Percentiles rank a stretch among this genome's conserved stretches.
Evolutionary conservation across 2,329 filamentous ascomycete genomes (phyloP).

Genomic region (Ampelomyces quisqualis): DNA sequence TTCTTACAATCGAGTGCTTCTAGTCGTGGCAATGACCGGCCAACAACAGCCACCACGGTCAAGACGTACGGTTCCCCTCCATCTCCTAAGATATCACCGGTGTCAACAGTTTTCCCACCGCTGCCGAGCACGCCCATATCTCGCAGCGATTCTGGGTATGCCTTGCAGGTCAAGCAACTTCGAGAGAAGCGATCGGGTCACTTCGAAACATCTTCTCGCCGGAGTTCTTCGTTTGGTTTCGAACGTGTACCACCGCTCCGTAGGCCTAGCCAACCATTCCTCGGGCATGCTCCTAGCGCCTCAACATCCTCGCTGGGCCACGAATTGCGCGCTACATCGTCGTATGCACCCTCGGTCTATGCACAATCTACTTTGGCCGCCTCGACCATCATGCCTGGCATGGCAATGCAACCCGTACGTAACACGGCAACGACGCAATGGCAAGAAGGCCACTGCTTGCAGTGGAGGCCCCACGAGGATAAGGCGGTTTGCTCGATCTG

Average conservation of each 20-base stretch:
- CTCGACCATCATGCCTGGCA: slow-evolving; percentile 82
- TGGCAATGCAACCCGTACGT: slow-evolving; percentile 74
- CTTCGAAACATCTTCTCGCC: slow-evolving; percentile 60
- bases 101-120: slow-evolving; percentile 74
- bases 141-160: slow-evolving; percentile 87
- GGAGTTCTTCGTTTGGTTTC: slow-evolving; percentile 62
- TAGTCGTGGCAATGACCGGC: slow-evolving; percentile 65
- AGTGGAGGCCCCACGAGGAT: slow-evolving; percentile 62
- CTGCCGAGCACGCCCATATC: slow-evolving; percentile 78
- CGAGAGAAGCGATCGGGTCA: slow-evolving; percentile 93
- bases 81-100: slow-evolving; percentile 67
- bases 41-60: slow-evolving; percentile 52
- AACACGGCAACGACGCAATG: slow-evolving; percentile 79
- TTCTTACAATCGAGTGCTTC: slow-evolving; percentile 76
- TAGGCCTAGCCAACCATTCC: slow-evolving; percentile 66
- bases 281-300: slow-evolving; percentile 61
- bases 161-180: slow-evolving; percentile 72
- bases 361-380: slow-evolving; percentile 83
- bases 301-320: slow-evolving; percentile 66
- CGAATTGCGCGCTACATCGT: slow-evolving; percentile 52
- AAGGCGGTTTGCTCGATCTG: slow-evolving; percentile 69
- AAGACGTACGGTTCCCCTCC: slow-evolving; percentile 53
- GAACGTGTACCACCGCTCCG: slow-evolving; percentile 67
- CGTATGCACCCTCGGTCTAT: slow-evolving; percentile 79
- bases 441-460: slow-evolving; percentile 82